Conservation (phyloP, 2,329 filamentous ascomycete genomes). For the Scortechinia acanthostroma region DNA sequence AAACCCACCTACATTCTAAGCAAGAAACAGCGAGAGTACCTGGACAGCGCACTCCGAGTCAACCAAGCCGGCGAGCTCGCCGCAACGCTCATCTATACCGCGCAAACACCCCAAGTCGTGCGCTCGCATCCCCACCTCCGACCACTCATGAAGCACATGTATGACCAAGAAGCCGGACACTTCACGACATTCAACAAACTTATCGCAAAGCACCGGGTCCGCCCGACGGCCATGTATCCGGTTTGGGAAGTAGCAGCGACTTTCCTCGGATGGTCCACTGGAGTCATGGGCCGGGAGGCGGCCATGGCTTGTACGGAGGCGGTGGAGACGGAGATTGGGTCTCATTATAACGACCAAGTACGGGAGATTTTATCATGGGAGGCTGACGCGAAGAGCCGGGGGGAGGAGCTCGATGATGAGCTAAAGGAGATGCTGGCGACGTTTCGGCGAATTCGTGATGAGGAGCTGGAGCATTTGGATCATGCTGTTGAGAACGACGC, state of each 20-base stretch:
- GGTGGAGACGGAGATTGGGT: constrained; percentile 94
- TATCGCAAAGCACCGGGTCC: constrained; percentile 77
- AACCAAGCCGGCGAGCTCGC: constrained; percentile 98
- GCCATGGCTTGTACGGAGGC: constrained; percentile 99
- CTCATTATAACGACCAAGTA: constrained; percentile 92
- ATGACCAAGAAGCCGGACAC: constrained; percentile 88
- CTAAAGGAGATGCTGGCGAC: constrained; percentile 66
- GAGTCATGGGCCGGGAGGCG: constrained; percentile 80
- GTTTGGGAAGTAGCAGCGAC: constrained; percentile 78
- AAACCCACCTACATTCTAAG: constrained; percentile 4
- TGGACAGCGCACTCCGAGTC: constrained; percentile 63
- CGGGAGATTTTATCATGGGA: constrained; percentile 75
- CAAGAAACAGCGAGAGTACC: constrained; percentile 8
- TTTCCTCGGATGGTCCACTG: constrained; percentile 81
- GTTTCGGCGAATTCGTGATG: constrained; percentile 79
- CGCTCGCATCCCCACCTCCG: constrained; percentile 78
- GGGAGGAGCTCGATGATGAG: constrained; percentile 76
- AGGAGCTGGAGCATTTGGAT: constrained; percentile 94
- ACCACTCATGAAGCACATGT: constrained; percentile 93
- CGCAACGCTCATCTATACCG: constrained; percentile 85
- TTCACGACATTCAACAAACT: constrained; percentile 78
- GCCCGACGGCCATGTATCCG: constrained; percentile 87
- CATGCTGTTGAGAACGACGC: constrained; percentile 90
- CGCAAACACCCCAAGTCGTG: constrained; percentile 77
- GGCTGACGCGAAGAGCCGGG: constrained; percentile 64